Base-by-base conservation (phyloP, 1,284 basidiomycete species). In the Mycena sp. region DNA sequence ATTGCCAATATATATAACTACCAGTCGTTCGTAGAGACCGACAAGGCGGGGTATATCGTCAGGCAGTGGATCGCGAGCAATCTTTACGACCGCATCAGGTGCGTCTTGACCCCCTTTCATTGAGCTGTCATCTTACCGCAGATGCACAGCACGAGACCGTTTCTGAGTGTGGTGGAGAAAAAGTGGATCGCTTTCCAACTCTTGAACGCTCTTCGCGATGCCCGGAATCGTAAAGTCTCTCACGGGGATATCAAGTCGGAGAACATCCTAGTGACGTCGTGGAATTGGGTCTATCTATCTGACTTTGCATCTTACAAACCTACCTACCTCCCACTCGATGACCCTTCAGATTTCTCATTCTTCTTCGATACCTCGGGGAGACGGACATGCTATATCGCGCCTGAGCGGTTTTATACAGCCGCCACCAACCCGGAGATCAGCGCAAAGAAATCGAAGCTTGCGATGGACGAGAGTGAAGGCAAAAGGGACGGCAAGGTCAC, bases 281-380 rank as follows among this genome's bases (percentile, higher is more conserved):
- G 95, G 84, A 95, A 99, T 69, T 95, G 94, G 86, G 86, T 98
- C 19, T 96, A 96, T 73, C 83, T 99, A 44, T 95, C 96, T 50
- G 98, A 99, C 80, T 99, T 99, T n/a, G 94, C 97, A 0, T 93
- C 95, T 0, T 97, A 95, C 86, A 99, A 99, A 76, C 98, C 96
- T 0, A 96, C 95, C 0, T 95, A 89, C 73, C 87, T 99, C 7
- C 98, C 98, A 0, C 87, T 99, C 40, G 95, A 99, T 73, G 97
- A 99, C 73, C 98, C 98, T 0, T 90, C 96, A 5, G 96, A 98
- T n/a, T 99, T 99, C 77, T 96, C 95, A 5, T 98, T 96, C 82
- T 99, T 92, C 85, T 99, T 97, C 76, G 98, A 99, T 76, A 97
- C 95, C 2, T 96, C 94, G n/a, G 95, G 93, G 0, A 84, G 94